Evolutionary conservation across 805 yeast genomes (phyloP), one percentile per base, ranked within the genome.

Genomic region (baker's yeast (Saccharomyces cerevisiae)): DNA sequence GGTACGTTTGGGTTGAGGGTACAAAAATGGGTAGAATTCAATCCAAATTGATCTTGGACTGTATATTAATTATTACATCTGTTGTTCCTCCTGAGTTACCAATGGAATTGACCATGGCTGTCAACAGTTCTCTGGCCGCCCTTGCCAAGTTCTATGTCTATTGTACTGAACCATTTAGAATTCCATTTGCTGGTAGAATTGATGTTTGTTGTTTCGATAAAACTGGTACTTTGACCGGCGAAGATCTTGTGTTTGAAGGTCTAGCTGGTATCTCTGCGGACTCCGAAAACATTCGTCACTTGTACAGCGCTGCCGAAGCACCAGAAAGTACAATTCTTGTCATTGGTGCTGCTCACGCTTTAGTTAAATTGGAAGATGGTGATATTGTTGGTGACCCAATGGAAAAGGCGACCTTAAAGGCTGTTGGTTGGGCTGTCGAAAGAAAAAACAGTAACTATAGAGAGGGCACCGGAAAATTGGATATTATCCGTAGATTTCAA

Each of bases 1-100:
- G 96, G 89, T 94, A 92, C 67, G 98, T 94, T 52, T 94, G 99
- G 99, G 85, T 87, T 56, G 97, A 92, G 74, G 99, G 99, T 72
- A 87, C 96, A 26, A 84, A 80, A 70, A 85, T 89, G 89, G 98
- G 97, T 65, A 87, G 99, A 75, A 82, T 89, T 63, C 96, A 92
- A 72, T 87, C 96, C 53, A 92, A 92, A 73, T 80, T 94, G 70
- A 85, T 94, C 60, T 79, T 94, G 67, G 98, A 94, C 73, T 94
- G 99, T 83, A 87, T 94, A 60, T 81, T 94, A 67, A 95, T 94
- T 63, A 81, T 94, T 64, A 94, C 99, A 21, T 91, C 98, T 51
- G 99, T 94, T 59, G 99, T 94, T 46, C 99, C 99, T 41, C 99
- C 99, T 47, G 99, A 94, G 74, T 79, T 94, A 62, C 99, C 99